Evolutionary conservation across 2,329 filamentous ascomycete genomes (phyloP).

Genomic region (Macrophomina pseudophaseolina): DNA sequence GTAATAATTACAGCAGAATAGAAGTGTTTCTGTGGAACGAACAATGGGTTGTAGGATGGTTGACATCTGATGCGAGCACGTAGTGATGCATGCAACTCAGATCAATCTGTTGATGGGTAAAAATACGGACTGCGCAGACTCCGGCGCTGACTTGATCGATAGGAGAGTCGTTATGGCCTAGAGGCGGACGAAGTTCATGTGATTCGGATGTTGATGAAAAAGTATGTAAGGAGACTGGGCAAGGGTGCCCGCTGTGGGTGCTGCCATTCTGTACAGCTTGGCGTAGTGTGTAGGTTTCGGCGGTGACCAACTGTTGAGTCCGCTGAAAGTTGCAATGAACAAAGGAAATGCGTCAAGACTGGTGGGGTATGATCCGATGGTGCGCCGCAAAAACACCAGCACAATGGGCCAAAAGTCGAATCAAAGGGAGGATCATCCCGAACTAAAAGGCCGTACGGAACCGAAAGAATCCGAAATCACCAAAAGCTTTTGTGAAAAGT

Average conservation of each 20-base stretch:
- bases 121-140: constrained; percentile 21
- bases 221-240: constrained; percentile 21
- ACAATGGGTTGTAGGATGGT: constrained; percentile 5
- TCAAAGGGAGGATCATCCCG: constrained; percentile 27
- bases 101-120: constrained; percentile 15
- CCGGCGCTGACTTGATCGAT: constrained; percentile 21
- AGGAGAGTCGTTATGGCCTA: constrained; percentile 20
- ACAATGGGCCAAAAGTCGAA: constrained; percentile 27
- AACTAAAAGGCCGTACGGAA: constrained; percentile 18
- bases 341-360: constrained; percentile 25
- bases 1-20: constrained; percentile 25
- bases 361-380: constrained; percentile 25
- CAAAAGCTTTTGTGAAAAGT: constrained; percentile 28
- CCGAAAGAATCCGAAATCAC: neutral
- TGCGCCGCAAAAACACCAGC: constrained; percentile 14
- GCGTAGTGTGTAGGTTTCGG: neutral
- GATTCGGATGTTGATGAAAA: neutral
- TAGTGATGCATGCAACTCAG: neutral
- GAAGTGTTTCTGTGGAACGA: constrained; percentile 11
- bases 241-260: constrained; percentile 3
- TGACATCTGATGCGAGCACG: neutral
- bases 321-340: constrained; percentile 14
- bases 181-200: constrained; percentile 2
- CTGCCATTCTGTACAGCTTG: constrained; percentile 25
- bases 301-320: neutral